A percentile compares a stretch with the other conserved stretches of the same genome.
phyloP scores from a whole-genome alignment of 352 stramenopile species.

The Saprolegnia diclina region DNA sequence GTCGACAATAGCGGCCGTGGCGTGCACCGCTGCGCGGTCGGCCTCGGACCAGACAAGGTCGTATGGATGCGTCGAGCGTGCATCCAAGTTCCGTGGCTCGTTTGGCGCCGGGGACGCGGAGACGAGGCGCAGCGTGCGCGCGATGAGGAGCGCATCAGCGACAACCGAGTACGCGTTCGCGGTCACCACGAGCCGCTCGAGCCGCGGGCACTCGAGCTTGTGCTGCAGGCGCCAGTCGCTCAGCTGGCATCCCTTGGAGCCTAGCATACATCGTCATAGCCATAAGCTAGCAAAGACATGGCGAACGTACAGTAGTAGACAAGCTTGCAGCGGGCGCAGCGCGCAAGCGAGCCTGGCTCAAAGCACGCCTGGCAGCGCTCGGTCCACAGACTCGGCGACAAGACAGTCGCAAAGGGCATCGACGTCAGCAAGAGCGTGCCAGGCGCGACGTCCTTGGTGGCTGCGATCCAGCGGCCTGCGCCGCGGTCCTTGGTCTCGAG shows the following conservation, averaged over 20 bases:
- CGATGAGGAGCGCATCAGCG: slow-evolving; percentile 52
- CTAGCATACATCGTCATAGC: slow-evolving; percentile 28
- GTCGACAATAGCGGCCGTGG: slow-evolving; percentile 43
- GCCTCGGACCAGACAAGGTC: slow-evolving; percentile 54
- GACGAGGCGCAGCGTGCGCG: slow-evolving; percentile 14
- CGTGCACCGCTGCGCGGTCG: slow-evolving; percentile 41
- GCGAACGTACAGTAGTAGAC: slow-evolving; percentile 56
- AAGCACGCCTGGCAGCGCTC: slow-evolving; percentile 67
- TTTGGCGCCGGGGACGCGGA: slow-evolving; percentile 36
- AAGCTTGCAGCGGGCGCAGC: slow-evolving; percentile 48
- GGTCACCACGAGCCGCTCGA: slow-evolving; percentile 41
- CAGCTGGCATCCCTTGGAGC: slow-evolving; percentile 55
- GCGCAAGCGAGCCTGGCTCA: slow-evolving; percentile 34
- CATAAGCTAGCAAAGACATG: neutral
- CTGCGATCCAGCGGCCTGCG: slow-evolving; percentile 18
- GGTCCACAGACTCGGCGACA: slow-evolving; percentile 48
- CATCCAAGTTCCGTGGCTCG: neutral
- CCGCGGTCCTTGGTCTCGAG: neutral
- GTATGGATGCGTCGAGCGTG: slow-evolving; percentile 21
- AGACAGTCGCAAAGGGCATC: slow-evolving; percentile 35
- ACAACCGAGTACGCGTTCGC: slow-evolving; percentile 37
- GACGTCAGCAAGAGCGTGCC: slow-evolving; percentile 39
- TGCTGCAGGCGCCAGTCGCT: slow-evolving; percentile 59
- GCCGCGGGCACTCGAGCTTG: slow-evolving; percentile 43
- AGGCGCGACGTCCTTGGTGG: slow-evolving; percentile 33